Base-by-base conservation (phyloP, 2,329 filamentous ascomycete species). In the Talaromyces amestolkiae region DNA sequence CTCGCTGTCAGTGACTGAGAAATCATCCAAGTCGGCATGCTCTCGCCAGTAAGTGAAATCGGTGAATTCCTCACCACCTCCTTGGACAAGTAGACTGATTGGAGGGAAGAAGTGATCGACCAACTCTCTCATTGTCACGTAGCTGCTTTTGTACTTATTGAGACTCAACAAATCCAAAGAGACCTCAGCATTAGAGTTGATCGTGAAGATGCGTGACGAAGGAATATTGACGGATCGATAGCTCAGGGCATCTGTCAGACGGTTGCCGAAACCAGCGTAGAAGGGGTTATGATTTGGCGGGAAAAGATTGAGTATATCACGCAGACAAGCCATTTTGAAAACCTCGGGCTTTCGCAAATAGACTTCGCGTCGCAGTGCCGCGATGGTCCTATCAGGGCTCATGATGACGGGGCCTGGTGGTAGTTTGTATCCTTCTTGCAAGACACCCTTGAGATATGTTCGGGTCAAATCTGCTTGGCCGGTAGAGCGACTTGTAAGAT, bases 71-170 rank as follows among this genome's bases (percentile, higher is more conserved):
- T 98, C 95, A 13, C 93, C 94, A 22, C 93, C 94, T 53, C 91
- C 91, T 72, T 91, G 92, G 19, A 97, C 89, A 35, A 99, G 84
- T 31, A 93, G 89, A 68, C 89, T 92, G 13, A 96, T 89, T 1
- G 96, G 92, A 7, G 95, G 95, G 77, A 99, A 99, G 81, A 97
- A 98, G 78, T 99, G 95, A 75, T 99, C 95, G 7, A 99, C 92
- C 66, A 99, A 89, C 77, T 99, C 96, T 67, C 92, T 90, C 89
- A 99, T 99, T 73, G 92, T 93, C 68, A 97, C 92, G 75, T 99
- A 99, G 69, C 91, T 97, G 72, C 96, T 94, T 80, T 95, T 97
- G 76, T 98, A 91, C 76, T 93, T 96, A 79, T 96, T 97, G 63
- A 98, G 84, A 68, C 89, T 94, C 51, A 98, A 82, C 53, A 99